Evolutionary conservation across 1,284 basidiomycete genomes (phyloP).

Genomic region (Crepidotus sp.): DNA sequence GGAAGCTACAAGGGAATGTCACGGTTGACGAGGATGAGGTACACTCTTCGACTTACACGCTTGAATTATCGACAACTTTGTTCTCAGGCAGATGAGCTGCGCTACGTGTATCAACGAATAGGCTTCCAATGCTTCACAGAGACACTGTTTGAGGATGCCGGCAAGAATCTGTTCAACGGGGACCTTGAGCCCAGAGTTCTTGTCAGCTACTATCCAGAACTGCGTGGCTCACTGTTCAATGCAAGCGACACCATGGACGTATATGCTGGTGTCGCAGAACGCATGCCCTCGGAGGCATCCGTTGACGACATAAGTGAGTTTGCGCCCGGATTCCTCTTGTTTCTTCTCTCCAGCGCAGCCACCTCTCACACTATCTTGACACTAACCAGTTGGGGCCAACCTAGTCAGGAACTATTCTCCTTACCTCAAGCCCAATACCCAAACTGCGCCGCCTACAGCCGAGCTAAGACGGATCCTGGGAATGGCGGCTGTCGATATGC

Average conservation of each 20-base stretch:
- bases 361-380: constrained; percentile 18
- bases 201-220: constrained; percentile 66
- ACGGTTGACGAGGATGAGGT: constrained; percentile 47
- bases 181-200: constrained; percentile 68
- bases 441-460: constrained; percentile 55
- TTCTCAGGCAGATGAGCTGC: constrained; percentile 52
- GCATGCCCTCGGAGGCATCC: constrained; percentile 52
- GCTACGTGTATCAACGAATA: constrained; percentile 70
- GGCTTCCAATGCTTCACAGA: constrained; percentile 66
- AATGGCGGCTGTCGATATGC: constrained; percentile 57
- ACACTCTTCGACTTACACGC: constrained; percentile 9
- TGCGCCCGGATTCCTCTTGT: constrained; percentile 14
- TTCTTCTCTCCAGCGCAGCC: constrained; percentile 20
- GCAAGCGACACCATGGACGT: constrained; percentile 42
- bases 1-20: constrained; percentile 43
- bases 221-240: constrained; percentile 51
- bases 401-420: constrained; percentile 87
- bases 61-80: background rate
- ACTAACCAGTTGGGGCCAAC: constrained; percentile 64
- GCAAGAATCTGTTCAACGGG: constrained; percentile 62
- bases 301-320: constrained; percentile 74
- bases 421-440: constrained; percentile 66
- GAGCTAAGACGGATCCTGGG: constrained; percentile 55
- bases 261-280: constrained; percentile 58
- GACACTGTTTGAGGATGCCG: constrained; percentile 71